Evolutionary conservation across 1,284 basidiomycete species (phyloP).

Genomic region (Somion occarium): DNA sequence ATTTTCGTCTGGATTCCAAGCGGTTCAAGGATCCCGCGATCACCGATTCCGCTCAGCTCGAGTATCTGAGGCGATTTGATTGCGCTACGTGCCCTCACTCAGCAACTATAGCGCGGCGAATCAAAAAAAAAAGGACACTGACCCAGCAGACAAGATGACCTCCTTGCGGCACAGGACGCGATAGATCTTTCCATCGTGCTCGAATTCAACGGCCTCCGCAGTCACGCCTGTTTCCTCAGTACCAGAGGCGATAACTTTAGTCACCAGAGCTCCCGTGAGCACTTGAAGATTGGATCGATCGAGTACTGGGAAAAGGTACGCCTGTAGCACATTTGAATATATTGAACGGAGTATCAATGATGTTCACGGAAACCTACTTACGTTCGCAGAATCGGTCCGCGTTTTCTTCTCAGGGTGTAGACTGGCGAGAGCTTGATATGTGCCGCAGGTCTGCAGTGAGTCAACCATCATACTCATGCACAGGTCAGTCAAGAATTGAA

Average conservation of each 20-base stretch:
- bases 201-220: conserved; percentile 26
- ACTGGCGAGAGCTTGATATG: too few relatives aligned
- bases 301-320: conserved; percentile 15
- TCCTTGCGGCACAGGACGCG: conserved; percentile 18
- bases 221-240: conserved; percentile 14
- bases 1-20: conserved; percentile 24
- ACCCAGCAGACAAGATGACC: conserved; percentile 24
- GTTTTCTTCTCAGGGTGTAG: too few relatives aligned
- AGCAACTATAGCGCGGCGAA: too few relatives aligned
- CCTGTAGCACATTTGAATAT: too few relatives aligned
- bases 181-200: conserved; percentile 21
- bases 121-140: too few relatives aligned
- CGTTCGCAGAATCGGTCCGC: too few relatives aligned
- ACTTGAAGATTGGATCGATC: conserved; percentile 18
- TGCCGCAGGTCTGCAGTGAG: too few relatives aligned
- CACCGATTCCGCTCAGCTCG: conserved; percentile 37
- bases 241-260: conserved; percentile 5
- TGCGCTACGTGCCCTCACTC: too few relatives aligned
- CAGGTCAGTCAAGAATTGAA: too few relatives aligned
- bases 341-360: too few relatives aligned
- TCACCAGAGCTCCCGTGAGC: conserved; percentile 15
- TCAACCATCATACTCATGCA: too few relatives aligned
- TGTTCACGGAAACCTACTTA: too few relatives aligned
- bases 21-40: conserved; percentile 22
- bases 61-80: conserved; percentile 32